Evolutionary conservation across 2,329 filamentous ascomycete genomes (phyloP), one percentile per base, ranked within the genome.

Genomic region (Penicillium palitans): DNA sequence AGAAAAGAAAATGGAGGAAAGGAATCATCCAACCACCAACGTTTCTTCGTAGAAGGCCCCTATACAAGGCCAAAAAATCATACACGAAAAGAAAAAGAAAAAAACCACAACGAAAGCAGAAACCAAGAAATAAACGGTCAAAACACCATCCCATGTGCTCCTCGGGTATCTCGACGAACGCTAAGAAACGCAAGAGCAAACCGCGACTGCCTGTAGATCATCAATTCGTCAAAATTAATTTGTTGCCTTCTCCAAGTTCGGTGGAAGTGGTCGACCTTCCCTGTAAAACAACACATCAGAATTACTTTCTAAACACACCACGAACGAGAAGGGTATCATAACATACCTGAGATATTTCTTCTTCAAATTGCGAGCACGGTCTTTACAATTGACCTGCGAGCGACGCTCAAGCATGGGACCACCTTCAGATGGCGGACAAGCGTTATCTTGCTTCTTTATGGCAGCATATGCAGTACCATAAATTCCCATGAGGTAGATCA

Each of bases 281-380:
- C 55, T 57, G 25, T 45, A 41, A 33, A 13, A 29, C 12, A 35
- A 46, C 0, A 27, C 15, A 9, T 61, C 35, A 61, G 56, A 31
- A 42, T 41, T 41, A 31, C 4, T 48, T 19, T 15, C 4, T 19
- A 7, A 2, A 24, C 19, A 52, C 2, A 39, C 13, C 1, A 17
- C 24, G 3, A 13, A 24, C 12, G 17, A 47, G 25, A 51, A 31
- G 4, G 15, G 42, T n/a, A 15, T 25, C 45, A 35, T 24, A 7
- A 10, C 61, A 37, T 53, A 58, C 79, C 76, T 77, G 3, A 81
- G 53, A 52, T 67, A 78, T 8, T 71, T 71, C 41, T 78, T 71
- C 66, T 82, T 83, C 57, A 86, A 70, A 59, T 84, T 84, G 51
- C 84, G 76, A 4, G 82, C 83, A 59, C 79, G 80, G 61, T 84